Percentiles rank a stretch among this genome's conserved stretches.
These are phyloP conservation scores for Vanrija pseudolonga DNA, from an alignment of 1,284 basidiomycete species.

Conservation along the genomic window DNA sequence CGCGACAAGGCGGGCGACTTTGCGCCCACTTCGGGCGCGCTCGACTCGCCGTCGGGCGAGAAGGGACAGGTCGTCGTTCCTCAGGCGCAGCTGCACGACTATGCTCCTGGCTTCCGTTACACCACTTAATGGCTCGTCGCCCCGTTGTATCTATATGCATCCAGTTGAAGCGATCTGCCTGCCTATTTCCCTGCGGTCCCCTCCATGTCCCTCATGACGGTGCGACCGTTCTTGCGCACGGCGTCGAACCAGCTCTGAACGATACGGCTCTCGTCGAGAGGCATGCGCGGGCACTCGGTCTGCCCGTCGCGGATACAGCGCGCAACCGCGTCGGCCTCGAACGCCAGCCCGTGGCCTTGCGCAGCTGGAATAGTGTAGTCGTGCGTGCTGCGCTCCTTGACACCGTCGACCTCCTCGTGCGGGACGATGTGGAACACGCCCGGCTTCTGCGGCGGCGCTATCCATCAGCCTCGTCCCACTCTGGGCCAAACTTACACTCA, in stretches of 20 bases:
- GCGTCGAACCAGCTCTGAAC: slow-evolving; percentile 77
- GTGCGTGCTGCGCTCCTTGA: slow-evolving; percentile 6
- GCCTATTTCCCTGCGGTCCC: slow-evolving; percentile 23
- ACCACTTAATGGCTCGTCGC: background rate
- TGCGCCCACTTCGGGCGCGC: background rate
- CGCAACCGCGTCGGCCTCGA: slow-evolving; percentile 63
- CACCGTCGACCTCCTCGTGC: background rate
- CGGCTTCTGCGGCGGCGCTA: slow-evolving; percentile 13
- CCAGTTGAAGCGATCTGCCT: too few relatives aligned
- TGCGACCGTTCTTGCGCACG: slow-evolving; percentile 52
- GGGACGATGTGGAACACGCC: slow-evolving; percentile 18
- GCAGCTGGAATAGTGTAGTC: slow-evolving; percentile 6
- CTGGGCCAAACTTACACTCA: slow-evolving; percentile 1
- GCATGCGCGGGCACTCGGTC: slow-evolving; percentile 68
- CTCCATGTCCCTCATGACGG: slow-evolving; percentile 27
- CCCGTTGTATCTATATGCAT: too few relatives aligned
- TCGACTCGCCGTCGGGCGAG: background rate
- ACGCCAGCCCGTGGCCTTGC: slow-evolving; percentile 37
- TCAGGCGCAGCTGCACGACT: slow-evolving; percentile 11
- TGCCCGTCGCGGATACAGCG: slow-evolving; percentile 70
- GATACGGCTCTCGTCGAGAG: slow-evolving; percentile 68
- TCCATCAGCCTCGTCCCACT: background rate
- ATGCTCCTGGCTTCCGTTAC: slow-evolving; percentile 14
- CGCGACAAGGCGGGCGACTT: background rate
- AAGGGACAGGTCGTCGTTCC: background rate